These are phyloP conservation scores for Colletotrichum sp. DNA, from an alignment of 2,329 filamentous ascomycete species.

Conservation along the genomic window DNA sequence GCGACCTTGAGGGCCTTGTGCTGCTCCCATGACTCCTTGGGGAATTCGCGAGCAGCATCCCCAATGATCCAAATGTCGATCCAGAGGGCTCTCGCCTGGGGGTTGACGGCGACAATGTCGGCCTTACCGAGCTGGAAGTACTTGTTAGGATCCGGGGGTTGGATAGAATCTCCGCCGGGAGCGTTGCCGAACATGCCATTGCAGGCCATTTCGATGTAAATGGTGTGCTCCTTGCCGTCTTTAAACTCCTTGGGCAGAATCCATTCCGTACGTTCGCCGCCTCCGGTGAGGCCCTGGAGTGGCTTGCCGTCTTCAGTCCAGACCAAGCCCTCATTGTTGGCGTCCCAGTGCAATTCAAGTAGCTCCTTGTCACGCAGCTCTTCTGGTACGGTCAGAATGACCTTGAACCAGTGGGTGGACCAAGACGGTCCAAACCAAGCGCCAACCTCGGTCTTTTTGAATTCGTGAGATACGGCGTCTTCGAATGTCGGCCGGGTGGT, in stretches of 20 bases:
- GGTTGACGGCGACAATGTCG: constrained; percentile 87
- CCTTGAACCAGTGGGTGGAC: constrained; percentile 97
- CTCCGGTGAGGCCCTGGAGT: constrained; percentile 89
- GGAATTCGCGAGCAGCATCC: constrained; percentile 91
- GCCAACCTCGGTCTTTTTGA: constrained; percentile 76
- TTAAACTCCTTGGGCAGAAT: constrained; percentile 81
- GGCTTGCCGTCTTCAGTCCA: constrained; percentile 92
- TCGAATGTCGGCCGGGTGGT: constrained; percentile 84
- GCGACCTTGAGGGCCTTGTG: constrained; percentile 84
- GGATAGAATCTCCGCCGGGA: constrained; percentile 81
- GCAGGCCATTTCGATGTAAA: constrained; percentile 98
- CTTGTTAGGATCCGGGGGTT: constrained; percentile 85
- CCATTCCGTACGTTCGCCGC: constrained; percentile 90
- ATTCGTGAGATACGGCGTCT: constrained; percentile 78
- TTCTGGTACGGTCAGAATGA: constrained; percentile 77
- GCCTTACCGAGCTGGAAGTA: constrained; percentile 79
- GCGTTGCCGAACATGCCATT: constrained; percentile 99
- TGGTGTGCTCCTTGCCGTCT: constrained; percentile 83
- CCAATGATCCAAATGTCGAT: constrained; percentile 97
- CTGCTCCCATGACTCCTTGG: constrained; percentile 84
- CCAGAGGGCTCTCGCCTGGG: constrained; percentile 80
- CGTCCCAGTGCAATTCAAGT: constrained; percentile 97
- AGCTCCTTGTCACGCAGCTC: constrained; percentile 77
- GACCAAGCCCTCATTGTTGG: constrained; percentile 90
- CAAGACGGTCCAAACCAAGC: constrained; percentile 90